phyloP scores from a whole-genome alignment of 1,284 basidiomycete genomes.

The Wolfiporia cocos region DNA sequence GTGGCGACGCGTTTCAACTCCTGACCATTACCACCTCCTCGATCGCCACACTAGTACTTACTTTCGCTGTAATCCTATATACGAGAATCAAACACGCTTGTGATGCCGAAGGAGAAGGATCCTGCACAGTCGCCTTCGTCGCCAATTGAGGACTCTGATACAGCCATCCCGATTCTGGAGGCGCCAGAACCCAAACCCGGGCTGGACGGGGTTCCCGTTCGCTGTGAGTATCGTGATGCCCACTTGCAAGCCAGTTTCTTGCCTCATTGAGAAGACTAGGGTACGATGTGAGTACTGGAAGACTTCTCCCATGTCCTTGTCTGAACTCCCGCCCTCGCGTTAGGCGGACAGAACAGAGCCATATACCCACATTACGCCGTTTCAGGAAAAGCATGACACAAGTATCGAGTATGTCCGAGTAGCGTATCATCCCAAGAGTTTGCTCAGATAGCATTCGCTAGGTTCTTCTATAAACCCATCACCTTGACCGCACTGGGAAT shows the following conservation, averaged over 20 bases:
- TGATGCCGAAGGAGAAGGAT: conserved; percentile 13
- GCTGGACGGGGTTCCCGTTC: conserved; percentile 23
- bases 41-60: too few relatives aligned
- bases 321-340: too few relatives aligned
- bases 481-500: conserved; percentile 65
- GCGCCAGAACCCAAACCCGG: conserved; percentile 22
- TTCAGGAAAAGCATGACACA: conserved; percentile 76
- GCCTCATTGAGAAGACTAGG: conserved; percentile 12
- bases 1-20: too few relatives aligned
- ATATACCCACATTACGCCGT: conserved; percentile 74
- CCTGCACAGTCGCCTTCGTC: conserved; percentile 12
- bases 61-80: too few relatives aligned
- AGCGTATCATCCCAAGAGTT: conserved; percentile 7
- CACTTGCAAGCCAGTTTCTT: not conserved
- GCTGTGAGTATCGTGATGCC: conserved; percentile 18
- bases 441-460: conserved; percentile 21
- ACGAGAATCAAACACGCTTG: too few relatives aligned
- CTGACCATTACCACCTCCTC: too few relatives aligned
- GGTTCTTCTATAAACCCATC: conserved; percentile 80
- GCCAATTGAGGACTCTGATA: conserved; percentile 22
- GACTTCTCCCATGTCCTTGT: too few relatives aligned
- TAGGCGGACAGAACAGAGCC: conserved; percentile 60
- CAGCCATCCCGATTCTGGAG: conserved; percentile 9
- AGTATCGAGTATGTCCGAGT: conserved; percentile 60
- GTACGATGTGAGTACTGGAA: conserved; percentile 23